Base-by-base conservation (phyloP, 1,139 yeast species). In the Groenewaldozyma sp. region DNA sequence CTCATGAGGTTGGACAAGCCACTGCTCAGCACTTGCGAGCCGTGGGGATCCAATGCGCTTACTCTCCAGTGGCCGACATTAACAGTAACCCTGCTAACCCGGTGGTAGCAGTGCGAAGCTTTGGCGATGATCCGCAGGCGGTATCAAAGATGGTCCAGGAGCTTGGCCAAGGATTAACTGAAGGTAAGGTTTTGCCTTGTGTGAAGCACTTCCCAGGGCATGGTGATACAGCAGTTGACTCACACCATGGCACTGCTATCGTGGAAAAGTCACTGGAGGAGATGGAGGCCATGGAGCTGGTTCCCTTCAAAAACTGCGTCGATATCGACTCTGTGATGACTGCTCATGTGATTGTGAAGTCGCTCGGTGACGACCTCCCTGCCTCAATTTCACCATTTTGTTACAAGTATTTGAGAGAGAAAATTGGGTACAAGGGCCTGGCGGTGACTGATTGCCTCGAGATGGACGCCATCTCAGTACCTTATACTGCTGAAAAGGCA, bases 151-250 rank as follows among this genome's bases (percentile, higher is more conserved):
- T 65, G 50, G 79, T 77, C 1, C 55, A 59, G 27, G 71, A 72
- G 11, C 66, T 73, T 44, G 73, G 76, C 11, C 60, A 56, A 44
- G 81, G 80, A 0, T 58, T 73, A 28, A 63, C 65, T 45, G 76
- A 68, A 40, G 78, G 76, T 11, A 78, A 78, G 1, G 56, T 75
- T 16, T 53, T 72, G 36, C 65, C 76, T 0, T 68, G 72, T 43
- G 78, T 76, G 0, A 73, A 74, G 48, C 79, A 74, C 54, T 75
- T 75, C 49, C 81, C 81, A 0, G 81, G 81, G 0, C 73, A 73
- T 35, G 80, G 80, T 2, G 70, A 70, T 46, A 76, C 78, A 1
- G 64, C 70, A 18, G 76, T 74, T 3, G 78, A 74, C 49, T 68
- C 74, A 2, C 57, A 74, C 28, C 56, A 71, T 35, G 79, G 74